These are phyloP conservation scores for Pelargonium citronellum DNA, from an alignment of 441 rosid species.

Conservation along the genomic window DNA sequence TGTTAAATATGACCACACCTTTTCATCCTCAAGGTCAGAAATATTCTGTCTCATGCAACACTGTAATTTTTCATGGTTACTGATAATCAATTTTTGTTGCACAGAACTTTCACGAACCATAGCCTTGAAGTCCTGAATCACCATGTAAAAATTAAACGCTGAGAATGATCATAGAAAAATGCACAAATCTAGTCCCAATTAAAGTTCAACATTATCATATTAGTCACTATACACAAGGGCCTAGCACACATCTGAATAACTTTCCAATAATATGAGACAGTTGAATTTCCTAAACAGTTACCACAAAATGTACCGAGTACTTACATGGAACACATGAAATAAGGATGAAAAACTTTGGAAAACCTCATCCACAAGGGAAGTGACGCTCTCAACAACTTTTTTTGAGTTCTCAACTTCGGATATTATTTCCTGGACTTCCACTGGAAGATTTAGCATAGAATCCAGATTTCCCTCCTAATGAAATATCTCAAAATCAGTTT, in stretches of 20 bases:
- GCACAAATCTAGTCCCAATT: slow-evolving; percentile 3
- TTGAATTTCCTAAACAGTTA: slow-evolving; percentile 3
- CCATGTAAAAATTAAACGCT: slow-evolving; percentile 14
- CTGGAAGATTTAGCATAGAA: slow-evolving; percentile 36
- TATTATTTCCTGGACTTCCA: slow-evolving; percentile 51
- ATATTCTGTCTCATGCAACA: slow-evolving; percentile 40
- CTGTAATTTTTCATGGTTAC: slow-evolving; percentile 38
- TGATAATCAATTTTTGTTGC: slow-evolving; percentile 42
- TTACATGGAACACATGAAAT: slow-evolving; percentile 46
- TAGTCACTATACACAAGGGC: not conserved
- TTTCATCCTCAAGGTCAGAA: slow-evolving; percentile 53
- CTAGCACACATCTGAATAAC: slow-evolving; percentile 6
- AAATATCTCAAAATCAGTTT: slow-evolving; percentile 25
- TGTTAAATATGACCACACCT: slow-evolving; percentile 34
- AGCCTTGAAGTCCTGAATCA: slow-evolving; percentile 56
- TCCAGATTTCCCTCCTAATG: slow-evolving; percentile 35
- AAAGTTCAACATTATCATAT: not conserved
- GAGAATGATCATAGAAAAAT: not conserved
- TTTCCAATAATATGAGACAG: not conserved
- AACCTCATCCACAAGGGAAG: slow-evolving; percentile 52
- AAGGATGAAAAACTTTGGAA: slow-evolving; percentile 46
- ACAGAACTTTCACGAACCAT: slow-evolving; percentile 36
- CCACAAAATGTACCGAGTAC: slow-evolving; percentile 25
- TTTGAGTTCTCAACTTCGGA: slow-evolving; percentile 46
- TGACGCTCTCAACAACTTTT: slow-evolving; percentile 39